Percentiles rank a stretch among this genome's conserved stretches.
These are phyloP conservation scores for Sporobolus alterniflorus DNA, from an alignment of 202 grass and related monocot genomes.

Conservation along the genomic window DNA sequence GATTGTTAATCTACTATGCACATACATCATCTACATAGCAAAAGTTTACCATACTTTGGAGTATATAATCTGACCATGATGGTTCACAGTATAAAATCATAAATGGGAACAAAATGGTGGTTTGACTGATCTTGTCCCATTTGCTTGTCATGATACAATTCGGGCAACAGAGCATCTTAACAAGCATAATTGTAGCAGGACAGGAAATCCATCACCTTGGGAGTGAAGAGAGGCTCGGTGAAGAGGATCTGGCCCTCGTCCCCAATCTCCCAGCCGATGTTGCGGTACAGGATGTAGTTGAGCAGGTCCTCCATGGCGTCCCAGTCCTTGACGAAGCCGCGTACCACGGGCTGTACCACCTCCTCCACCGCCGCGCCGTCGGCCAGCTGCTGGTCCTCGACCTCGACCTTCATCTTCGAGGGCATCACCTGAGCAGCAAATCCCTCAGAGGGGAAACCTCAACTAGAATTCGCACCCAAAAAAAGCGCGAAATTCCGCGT, in stretches of 20 bases:
- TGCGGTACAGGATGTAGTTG: slow-evolving; percentile 78
- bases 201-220: slow-evolving; percentile 57
- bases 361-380: slow-evolving; percentile 66
- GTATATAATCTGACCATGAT: background rate
- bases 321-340: slow-evolving; percentile 98
- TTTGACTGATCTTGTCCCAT: background rate
- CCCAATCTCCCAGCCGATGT: slow-evolving; percentile 97
- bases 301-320: slow-evolving; percentile 98
- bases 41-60: background rate
- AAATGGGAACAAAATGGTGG: background rate
- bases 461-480: background rate
- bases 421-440: slow-evolving; percentile 77
- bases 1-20: background rate
- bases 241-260: slow-evolving; percentile 99
- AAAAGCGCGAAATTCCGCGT: background rate
- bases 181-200: background rate
- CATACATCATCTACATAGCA: background rate
- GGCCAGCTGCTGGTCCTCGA: slow-evolving; percentile 62
- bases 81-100: background rate
- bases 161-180: background rate
- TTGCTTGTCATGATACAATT: background rate
- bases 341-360: slow-evolving; percentile 85
- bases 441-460: background rate
- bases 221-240: slow-evolving; percentile 87
- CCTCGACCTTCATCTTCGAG: slow-evolving; percentile 86